Evolutionary conservation across 371 early-diverging fungal species (phyloP), one percentile per base, ranked within the genome.

Genomic region (Vairimorpha ceranae): DNA sequence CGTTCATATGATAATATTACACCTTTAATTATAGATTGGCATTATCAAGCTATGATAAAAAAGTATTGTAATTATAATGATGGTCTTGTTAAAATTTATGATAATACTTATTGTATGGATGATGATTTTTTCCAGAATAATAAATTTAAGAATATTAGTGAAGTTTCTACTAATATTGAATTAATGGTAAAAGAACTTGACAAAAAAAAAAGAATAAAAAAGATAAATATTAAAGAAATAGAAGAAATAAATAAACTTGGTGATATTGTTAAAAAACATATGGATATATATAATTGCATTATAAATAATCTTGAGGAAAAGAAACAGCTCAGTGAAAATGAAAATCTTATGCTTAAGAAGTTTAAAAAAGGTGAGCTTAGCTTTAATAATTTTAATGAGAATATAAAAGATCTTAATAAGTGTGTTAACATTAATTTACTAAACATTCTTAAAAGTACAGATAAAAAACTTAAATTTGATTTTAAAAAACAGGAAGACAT

Each of bases 11-110:
- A 98, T 80, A 92, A 95, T 0, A 89, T 95, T 1, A 96, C 97
- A 0, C 97, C 99, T 0, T 84, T 98, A 17, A 85, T 95, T 25
- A 88, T 89, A 15, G 94, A 93, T 75, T 98, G 99, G 99, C 93
- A 93, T 8, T 98, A 98, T 79, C 95, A 96, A 77, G 92, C 96
- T 2, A 92, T 97, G 93, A 91, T 97, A 1, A 92, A 94, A 81
- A 95, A 96, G 74, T 83, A 94, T 72, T 85, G 95, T 61, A 92
- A 93, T 0, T 93, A 95, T 74, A 86, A 87, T 68, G 92, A 95
- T 80, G 93, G 94, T 35, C 84, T 94, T 43, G 93, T 95, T 0
- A 91, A 92, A 74, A 85, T 95, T 80, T 86, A 90, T 1, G 78
- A 85, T 3, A 76, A 72, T 41, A 14, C 14, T 0, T 65, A 76